These are phyloP conservation scores for Kodamaea hsintzibuensis DNA, from an alignment of 805 yeast species.

Conservation along the genomic window DNA sequence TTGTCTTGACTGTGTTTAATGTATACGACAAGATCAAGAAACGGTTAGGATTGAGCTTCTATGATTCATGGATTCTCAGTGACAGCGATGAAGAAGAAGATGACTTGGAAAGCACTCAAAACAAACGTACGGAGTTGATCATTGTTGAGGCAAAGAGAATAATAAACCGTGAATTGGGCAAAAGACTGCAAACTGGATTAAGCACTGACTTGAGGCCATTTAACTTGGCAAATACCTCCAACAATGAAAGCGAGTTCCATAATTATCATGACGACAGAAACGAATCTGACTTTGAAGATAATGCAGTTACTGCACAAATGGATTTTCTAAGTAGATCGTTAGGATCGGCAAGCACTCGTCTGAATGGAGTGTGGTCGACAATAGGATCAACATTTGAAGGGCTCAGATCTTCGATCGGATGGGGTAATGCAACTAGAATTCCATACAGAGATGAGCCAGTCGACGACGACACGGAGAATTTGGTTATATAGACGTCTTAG, in stretches of 20 bases:
- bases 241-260: constrained; percentile 26
- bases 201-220: constrained; percentile 26
- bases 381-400: constrained; percentile 27
- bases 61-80: constrained; percentile 40
- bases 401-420: constrained; percentile 14
- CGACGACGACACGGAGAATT: constrained; percentile 28
- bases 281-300: constrained; percentile 11
- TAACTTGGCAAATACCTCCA: constrained; percentile 25
- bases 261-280: constrained; percentile 14
- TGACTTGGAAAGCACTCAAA: constrained; percentile 18
- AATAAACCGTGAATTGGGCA: constrained; percentile 33
- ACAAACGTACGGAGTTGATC: constrained; percentile 34
- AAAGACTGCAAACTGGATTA: constrained; percentile 22
- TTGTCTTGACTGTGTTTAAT: constrained; percentile 60
- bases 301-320: constrained; percentile 7
- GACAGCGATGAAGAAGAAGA: constrained; percentile 27
- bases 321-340: constrained; percentile 8
- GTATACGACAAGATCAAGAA: constrained; percentile 63
- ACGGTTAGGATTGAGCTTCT: constrained; percentile 37
- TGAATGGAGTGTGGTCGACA: constrained; percentile 25
- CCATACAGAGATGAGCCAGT: constrained; percentile 29
- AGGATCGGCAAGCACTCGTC: not conserved
- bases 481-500: constrained; percentile 25
- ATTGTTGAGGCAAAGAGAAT: constrained; percentile 46
- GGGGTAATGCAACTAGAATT: constrained; percentile 4